phyloP scores from a whole-genome alignment of 352 stramenopile genomes.

The Globisporangium nagaii region DNA sequence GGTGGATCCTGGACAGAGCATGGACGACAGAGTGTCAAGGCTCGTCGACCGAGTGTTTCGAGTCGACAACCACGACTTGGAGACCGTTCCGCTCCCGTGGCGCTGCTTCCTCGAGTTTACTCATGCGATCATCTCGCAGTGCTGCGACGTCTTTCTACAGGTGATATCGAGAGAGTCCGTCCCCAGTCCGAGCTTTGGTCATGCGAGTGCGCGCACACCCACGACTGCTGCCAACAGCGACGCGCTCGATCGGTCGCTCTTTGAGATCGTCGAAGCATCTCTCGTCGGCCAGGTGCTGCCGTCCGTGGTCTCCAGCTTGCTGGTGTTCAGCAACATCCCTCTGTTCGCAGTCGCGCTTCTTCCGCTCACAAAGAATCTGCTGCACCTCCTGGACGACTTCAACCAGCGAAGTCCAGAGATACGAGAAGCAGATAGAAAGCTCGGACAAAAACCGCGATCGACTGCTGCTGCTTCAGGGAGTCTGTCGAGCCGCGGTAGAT shows the following conservation, averaged over 20 bases:
- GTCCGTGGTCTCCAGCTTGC: conserved; percentile 40
- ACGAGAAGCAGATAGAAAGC: conserved; percentile 17
- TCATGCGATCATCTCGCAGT: conserved; percentile 17
- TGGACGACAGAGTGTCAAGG: conserved; percentile 11
- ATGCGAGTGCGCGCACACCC: background rate
- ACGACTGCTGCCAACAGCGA: background rate
- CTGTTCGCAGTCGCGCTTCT: conserved; percentile 48
- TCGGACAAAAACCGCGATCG: conserved; percentile 14
- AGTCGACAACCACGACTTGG: conserved; percentile 21
- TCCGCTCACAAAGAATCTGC: conserved; percentile 30
- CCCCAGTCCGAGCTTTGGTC: conserved; percentile 23
- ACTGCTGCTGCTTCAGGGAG: background rate
- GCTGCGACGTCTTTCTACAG: conserved; percentile 27
- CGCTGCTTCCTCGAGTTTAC: conserved; percentile 45
- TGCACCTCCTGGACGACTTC: conserved; percentile 44
- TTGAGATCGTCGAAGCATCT: conserved; percentile 29
- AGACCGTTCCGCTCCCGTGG: conserved; percentile 28
- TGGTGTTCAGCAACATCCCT: conserved; percentile 52
- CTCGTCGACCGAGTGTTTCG: conserved; percentile 35
- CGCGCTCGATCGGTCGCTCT: conserved; percentile 2
- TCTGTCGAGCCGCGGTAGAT: background rate
- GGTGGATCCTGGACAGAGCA: background rate
- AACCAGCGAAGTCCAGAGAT: conserved; percentile 20
- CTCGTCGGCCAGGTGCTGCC: conserved; percentile 54
- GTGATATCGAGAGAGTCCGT: conserved; percentile 16